Evolutionary conservation across 768 basidiomycete species (phyloP).

Genomic region (Boletus bicolor): DNA sequence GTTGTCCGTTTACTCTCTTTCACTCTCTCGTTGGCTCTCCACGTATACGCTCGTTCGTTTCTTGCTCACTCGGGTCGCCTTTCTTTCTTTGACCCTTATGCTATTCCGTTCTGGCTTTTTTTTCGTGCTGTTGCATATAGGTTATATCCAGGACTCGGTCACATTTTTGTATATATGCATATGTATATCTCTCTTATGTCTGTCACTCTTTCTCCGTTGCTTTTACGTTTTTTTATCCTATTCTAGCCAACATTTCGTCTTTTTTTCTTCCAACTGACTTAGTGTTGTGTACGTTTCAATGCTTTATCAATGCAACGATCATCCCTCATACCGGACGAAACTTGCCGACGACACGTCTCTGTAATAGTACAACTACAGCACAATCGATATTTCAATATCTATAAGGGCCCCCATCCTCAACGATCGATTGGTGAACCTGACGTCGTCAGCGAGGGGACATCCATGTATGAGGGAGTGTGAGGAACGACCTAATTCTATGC

Average conservation of each 20-base stretch:
- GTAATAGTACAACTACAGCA: conserved; percentile 21
- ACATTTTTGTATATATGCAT: conserved; percentile 3
- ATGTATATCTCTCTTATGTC: not conserved
- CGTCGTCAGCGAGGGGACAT: not conserved
- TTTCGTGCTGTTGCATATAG: conserved; percentile 9
- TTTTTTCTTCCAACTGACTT: not conserved
- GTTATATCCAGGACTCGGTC: conserved; percentile 11
- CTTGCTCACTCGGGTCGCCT: not conserved
- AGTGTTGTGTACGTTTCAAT: conserved; percentile 8
- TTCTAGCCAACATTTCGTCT: conserved; percentile 1
- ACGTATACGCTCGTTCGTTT: not conserved
- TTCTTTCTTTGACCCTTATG: not conserved
- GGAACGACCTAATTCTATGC: conserved; percentile 15
- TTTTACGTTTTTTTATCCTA: not conserved
- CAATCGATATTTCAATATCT: conserved; percentile 7
- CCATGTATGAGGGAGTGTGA: conserved; percentile 4
- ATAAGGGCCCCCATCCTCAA: not conserved
- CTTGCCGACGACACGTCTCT: not conserved
- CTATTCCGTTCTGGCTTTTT: not conserved
- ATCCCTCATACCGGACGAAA: not conserved
- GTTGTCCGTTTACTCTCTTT: not conserved
- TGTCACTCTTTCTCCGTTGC: conserved; percentile 8
- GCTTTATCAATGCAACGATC: not conserved
- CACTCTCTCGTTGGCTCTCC: not conserved
- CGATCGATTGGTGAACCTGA: not conserved